These are phyloP conservation scores for Aspergillus sp. DNA, from an alignment of 2,329 filamentous ascomycete genomes.

Conservation along the genomic window DNA sequence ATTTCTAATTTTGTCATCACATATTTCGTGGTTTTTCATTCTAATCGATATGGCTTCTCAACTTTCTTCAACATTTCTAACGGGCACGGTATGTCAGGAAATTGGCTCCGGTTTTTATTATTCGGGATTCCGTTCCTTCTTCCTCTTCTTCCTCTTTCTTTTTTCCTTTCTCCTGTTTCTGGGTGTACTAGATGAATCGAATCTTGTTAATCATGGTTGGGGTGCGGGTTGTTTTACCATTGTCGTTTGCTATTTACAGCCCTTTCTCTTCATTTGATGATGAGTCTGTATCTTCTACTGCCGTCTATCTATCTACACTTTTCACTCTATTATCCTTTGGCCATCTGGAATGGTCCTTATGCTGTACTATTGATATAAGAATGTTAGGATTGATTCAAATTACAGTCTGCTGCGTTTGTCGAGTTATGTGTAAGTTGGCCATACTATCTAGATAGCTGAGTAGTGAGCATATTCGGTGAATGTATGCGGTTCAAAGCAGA, in stretches of 20 bases:
- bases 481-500: no score
- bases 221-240: background rate
- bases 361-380: no score
- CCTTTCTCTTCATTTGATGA: background rate
- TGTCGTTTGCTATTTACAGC: background rate
- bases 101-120: conserved; percentile 9
- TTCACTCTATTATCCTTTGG: background rate
- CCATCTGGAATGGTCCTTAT: no score
- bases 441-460: no score
- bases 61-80: conserved; percentile 4
- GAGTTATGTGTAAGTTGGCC: no score
- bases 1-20: conserved; percentile 3
- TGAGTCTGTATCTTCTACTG: background rate
- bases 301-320: no score
- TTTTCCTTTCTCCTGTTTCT: conserved; percentile 4
- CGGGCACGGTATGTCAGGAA: conserved; percentile 9
- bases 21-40: conserved; percentile 5
- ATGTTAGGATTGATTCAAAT: no score
- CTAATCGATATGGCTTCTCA: background rate
- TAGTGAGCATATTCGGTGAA: no score
- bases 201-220: conserved; percentile 4
- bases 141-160: conserved; percentile 7
- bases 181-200: conserved; percentile 23
- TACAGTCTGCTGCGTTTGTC: no score
- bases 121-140: conserved; percentile 1